These are phyloP conservation scores for Ploettnerulaceae sp. DNA, from an alignment of 2,329 filamentous ascomycete genomes.

Conservation along the genomic window DNA sequence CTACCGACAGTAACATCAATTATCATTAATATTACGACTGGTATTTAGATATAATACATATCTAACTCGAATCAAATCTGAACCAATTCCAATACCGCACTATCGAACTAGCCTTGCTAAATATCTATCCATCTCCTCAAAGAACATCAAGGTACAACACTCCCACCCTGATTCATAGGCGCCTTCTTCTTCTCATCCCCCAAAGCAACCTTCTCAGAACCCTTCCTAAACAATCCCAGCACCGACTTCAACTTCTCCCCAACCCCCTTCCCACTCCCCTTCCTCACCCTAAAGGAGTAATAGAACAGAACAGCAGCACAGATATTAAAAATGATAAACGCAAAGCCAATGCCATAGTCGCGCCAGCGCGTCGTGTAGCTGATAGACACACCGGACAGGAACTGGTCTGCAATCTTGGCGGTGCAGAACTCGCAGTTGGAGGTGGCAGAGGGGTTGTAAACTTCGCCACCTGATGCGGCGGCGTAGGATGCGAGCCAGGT, in stretches of 20 bases:
- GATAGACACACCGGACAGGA: slow-evolving; percentile 44
- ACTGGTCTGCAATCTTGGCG: slow-evolving; percentile 47
- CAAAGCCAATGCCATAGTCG: slow-evolving; percentile 60
- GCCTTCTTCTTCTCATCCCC: slow-evolving; percentile 11
- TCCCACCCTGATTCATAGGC: slow-evolving; percentile 11
- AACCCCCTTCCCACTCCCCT: slow-evolving; percentile 10
- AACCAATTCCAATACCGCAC: too few species aligned
- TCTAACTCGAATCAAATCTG: too few species aligned
- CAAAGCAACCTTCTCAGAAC: slow-evolving; percentile 23
- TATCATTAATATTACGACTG: too few species aligned
- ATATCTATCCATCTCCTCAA: too few species aligned
- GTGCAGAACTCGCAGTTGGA: slow-evolving; percentile 50
- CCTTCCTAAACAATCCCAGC: slow-evolving; percentile 10
- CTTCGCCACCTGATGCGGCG: slow-evolving; percentile 40
- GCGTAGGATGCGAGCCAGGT: slow-evolving; percentile 54
- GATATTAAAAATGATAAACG: slow-evolving; percentile 52
- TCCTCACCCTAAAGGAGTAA: slow-evolving; percentile 41
- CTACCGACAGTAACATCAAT: too few species aligned
- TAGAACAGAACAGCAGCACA: slow-evolving; percentile 48
- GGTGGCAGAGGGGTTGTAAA: slow-evolving; percentile 17
- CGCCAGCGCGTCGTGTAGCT: slow-evolving; percentile 58
- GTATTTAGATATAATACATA: too few species aligned
- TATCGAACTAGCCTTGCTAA: too few species aligned
- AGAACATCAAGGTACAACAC: slow-evolving; percentile 3
- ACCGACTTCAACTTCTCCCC: slow-evolving; percentile 4